Evolutionary conservation across 2,329 filamentous ascomycete species (phyloP), one percentile per base, ranked within the genome.

Genomic region (Talaromyces albobiverticillius): DNA sequence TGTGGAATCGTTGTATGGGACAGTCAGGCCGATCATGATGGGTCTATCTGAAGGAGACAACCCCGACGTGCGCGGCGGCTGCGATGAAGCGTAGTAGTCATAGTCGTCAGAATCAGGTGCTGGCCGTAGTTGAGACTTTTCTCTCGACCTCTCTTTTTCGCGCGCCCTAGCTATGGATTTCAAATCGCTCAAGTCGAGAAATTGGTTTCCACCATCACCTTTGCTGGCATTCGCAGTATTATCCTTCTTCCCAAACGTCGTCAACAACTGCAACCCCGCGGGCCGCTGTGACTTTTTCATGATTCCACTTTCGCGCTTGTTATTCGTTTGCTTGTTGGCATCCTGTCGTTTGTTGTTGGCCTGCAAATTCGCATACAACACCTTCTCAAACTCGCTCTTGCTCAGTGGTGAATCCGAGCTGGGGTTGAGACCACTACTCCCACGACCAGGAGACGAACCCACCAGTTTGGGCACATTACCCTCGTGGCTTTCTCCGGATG

Each of bases 1-100:
- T 61, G 50, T 25, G 16, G 51, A 42, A 46, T 72, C 67, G 40
- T 68, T 57, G 41, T 62, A 62, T 26, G 75, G 71, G 16, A 78
- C 64, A 4, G 67, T 70, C 9, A 77, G 66, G 10, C 76, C 76
- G 51, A 79, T 79, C 55, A 76, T 67, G 14, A 79, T 73, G 11
- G 73, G 70, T 11, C 73, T 63, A 55, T 76, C 74, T 1, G 72
- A 75, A 2, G 75, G 75, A 3, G 76, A 78, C 5, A 76, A 57
- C 6, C 67, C 71, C 34, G 68, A 59, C n/a, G 59, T 64, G 53
- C 67, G 50, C 8, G 29, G 26, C 53, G 11, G 25, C 52, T 55
- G 20, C 54, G 50, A 31, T 59, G 54, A 23, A 64, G 59, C 36
- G 57, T 62, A 3, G 60, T 40, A 29, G 3, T 23, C 46, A 16